Percentiles rank a stretch among this genome's conserved stretches.
Evolutionary conservation across 225 moss, liverwort and hornwort species (phyloP).

Genomic region (Bryum argenteum): DNA sequence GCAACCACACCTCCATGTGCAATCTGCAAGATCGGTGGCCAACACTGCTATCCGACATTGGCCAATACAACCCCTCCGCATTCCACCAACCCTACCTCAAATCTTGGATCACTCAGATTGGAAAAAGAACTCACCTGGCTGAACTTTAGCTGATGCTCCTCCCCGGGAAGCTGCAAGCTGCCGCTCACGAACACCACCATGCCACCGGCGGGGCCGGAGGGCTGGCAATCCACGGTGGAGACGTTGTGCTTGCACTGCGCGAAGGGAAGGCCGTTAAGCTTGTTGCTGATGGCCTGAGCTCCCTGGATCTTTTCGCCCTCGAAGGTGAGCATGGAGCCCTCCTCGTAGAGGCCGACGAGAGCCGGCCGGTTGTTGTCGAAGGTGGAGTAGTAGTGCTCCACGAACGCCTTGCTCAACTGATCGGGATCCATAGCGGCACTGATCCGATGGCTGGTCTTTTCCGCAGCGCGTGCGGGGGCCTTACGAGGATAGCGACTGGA

Average conservation of each 20-base stretch:
- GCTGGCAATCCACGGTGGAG: constrained; percentile 89
- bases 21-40: too few relatives aligned
- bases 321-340: constrained; percentile 90
- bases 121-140: constrained; percentile 58
- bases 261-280: constrained; percentile 71
- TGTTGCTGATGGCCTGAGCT: constrained; percentile 68
- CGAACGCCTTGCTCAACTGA: constrained; percentile 75
- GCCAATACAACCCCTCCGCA: not conserved
- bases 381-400: constrained; percentile 90
- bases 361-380: constrained; percentile 77
- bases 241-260: constrained; percentile 89
- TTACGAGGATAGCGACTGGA: not conserved
- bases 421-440: constrained; percentile 72
- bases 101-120: constrained; percentile 14
- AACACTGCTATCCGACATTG: not conserved
- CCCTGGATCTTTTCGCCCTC: constrained; percentile 87
- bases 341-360: constrained; percentile 74
- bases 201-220: constrained; percentile 73
- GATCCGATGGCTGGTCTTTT: not conserved
- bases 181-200: constrained; percentile 91
- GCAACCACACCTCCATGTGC: not conserved
- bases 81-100: not conserved
- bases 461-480: not conserved
- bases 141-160: constrained; percentile 84
- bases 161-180: constrained; percentile 77